Base-by-base conservation (phyloP, 140 eudicot genomes). In the Bidens hawaiensis region DNA sequence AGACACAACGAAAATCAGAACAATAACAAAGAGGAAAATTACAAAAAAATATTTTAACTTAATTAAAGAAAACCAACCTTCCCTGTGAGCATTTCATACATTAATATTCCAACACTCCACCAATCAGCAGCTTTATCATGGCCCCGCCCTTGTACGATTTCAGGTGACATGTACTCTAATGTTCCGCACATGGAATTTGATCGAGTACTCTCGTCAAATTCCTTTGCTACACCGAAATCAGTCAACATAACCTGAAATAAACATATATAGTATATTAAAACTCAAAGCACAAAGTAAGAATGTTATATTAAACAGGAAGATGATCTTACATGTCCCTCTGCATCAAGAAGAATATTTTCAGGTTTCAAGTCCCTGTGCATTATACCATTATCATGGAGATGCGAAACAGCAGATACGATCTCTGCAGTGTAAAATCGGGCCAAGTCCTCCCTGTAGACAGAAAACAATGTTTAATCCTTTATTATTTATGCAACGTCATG, bases 321-420 rank as follows among this genome's bases (percentile, higher is more conserved):
- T 41, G 30, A 31, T 55, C 57, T 53, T 81, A 88, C 96, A 75
- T 88, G 96, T 60, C 96, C 96, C 47, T 88, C 89, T 24, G 83
- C 87, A 79, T 82, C 96, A 40, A 88, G 75, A 50, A 88, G 85
- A 50, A 88, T 81, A 69, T 88, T 88, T 73, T 88, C 96, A 56
- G 96, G 96, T 68, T 88, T 88, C 19, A 88, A 77, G 75, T 88
- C 96, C 77, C 96, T 82, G 64, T 88, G 96, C 96, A 88, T 88
- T 65, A 85, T 82, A 33, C 96, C 95, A 61, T 85, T 75, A 41
- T 75, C 76, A 73, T 88, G 96, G 15, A 88, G 96, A 65, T 88
- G 96, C 36, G 85, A 82, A 16, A 88, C 96, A 26, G 95, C 96
- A 53, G 88, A 85, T 26, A 85, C 79, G 54, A 88, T 88, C 79